phyloP scores from a whole-genome alignment of 2,329 filamentous ascomycete species.

The Myriosclerotinia duriaeana region DNA sequence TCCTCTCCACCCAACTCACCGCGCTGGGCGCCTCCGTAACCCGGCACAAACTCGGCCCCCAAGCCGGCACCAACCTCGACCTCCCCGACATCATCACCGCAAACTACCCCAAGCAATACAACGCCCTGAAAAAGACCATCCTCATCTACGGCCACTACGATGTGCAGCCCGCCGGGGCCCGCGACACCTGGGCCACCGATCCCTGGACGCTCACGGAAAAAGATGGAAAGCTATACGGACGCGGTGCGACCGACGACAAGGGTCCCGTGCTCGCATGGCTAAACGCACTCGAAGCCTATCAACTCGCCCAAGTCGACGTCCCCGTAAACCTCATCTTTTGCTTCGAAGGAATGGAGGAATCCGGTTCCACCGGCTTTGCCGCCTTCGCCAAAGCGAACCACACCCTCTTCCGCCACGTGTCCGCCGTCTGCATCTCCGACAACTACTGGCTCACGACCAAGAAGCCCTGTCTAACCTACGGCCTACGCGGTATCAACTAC shows the following conservation, averaged over 20 bases:
- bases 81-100: constrained; percentile 11
- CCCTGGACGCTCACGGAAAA: constrained; percentile 14
- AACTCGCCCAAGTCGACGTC: neutral
- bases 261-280: constrained; percentile 20
- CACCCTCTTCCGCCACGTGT: neutral
- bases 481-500: constrained; percentile 18
- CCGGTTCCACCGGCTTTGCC: constrained; percentile 8
- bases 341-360: constrained; percentile 24
- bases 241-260: constrained; percentile 19
- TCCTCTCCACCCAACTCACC: neutral
- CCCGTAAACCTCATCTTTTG: constrained; percentile 18
- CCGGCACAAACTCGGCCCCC: neutral
- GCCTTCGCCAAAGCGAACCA: neutral
- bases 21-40: neutral
- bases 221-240: constrained; percentile 14
- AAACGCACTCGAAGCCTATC: constrained; percentile 15
- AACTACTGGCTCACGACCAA: constrained; percentile 16
- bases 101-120: neutral
- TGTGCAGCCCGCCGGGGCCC: constrained; percentile 8
- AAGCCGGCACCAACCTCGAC: neutral
- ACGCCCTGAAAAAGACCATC: constrained; percentile 8
- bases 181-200: constrained; percentile 8
- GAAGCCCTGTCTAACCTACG: constrained; percentile 18
- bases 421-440: constrained; percentile 18
- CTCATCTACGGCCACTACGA: constrained; percentile 23